Conservation (phyloP, 2,329 filamentous ascomycete genomes). For the Incumbomyces lentus region DNA sequence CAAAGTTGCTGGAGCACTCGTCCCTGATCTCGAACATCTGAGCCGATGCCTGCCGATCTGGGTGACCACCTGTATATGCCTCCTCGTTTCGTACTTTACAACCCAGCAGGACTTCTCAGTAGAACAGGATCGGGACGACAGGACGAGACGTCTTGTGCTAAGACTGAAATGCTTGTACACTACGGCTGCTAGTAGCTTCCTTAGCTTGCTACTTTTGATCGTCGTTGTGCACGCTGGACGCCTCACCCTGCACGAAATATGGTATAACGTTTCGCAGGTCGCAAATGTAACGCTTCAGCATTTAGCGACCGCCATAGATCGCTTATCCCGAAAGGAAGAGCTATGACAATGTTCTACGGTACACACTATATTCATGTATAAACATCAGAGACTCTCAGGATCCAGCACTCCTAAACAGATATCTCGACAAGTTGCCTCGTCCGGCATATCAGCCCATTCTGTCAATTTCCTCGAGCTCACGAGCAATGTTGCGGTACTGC, state of each 20-base stretch:
- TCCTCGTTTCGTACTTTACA: conserved; percentile 18
- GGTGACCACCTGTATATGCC: conserved; percentile 15
- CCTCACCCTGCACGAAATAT: neutral
- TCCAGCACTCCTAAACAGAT: no score
- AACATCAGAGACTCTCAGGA: no score
- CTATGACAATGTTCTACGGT: neutral
- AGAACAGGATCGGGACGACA: conserved; percentile 16
- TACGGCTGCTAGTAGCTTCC: conserved; percentile 15
- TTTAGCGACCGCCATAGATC: neutral
- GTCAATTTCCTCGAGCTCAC: conserved; percentile 1
- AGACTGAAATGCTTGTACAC: conserved; percentile 21
- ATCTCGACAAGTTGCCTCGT: no score
- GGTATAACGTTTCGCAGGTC: neutral
- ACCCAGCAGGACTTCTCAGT: conserved; percentile 20
- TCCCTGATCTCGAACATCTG: conserved; percentile 15
- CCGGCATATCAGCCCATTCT: neutral
- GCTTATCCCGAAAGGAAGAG: neutral
- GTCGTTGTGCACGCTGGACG: neutral
- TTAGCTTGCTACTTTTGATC: conserved; percentile 10
- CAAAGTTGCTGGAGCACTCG: conserved; percentile 13
- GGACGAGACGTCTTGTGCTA: conserved; percentile 14
- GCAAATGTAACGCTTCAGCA: neutral
- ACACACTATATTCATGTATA: no score
- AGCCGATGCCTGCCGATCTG: conserved; percentile 17
- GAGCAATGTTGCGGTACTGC: neutral